Percentiles rank a stretch among this genome's conserved stretches.
Evolutionary conservation across 2,329 filamentous ascomycete species (phyloP).

Genomic region (Sporothrix variecibatus): DNA sequence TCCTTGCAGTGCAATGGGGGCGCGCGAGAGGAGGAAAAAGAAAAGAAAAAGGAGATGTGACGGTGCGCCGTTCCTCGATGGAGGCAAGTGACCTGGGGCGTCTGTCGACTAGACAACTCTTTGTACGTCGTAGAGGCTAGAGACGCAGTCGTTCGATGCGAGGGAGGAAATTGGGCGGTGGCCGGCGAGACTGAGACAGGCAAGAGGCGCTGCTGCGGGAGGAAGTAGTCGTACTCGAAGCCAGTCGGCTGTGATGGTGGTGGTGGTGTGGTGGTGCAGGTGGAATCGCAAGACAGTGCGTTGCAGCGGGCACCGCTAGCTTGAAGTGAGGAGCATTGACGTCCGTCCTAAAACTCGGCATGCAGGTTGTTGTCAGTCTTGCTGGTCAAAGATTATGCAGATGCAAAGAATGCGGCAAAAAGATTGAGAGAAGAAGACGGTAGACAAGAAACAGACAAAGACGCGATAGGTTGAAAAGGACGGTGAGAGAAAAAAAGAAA

Average conservation of each 20-base stretch:
- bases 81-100: neutral
- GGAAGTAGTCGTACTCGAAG: neutral
- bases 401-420: neutral
- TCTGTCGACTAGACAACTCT: slow-evolving; percentile 16
- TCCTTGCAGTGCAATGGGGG: neutral
- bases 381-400: slow-evolving; percentile 7
- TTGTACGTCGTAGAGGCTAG: neutral
- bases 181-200: neutral
- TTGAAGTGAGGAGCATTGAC: slow-evolving; percentile 15
- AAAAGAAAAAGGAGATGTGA: neutral
- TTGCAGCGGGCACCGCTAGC: slow-evolving; percentile 16
- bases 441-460: neutral
- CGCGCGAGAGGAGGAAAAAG: neutral
- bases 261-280: slow-evolving; percentile 15
- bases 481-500: neutral
- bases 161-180: slow-evolving; percentile 7
- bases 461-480: neutral
- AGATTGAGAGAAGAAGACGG: neutral
- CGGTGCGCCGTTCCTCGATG: neutral
- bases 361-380: slow-evolving; percentile 8
- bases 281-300: slow-evolving; percentile 17
- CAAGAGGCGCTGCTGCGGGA: neutral
- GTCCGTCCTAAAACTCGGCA: slow-evolving; percentile 10
- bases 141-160: slow-evolving; percentile 4
- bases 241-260: neutral